A percentile compares a stretch with the other conserved stretches of the same genome.
phyloP scores from a whole-genome alignment of 1,284 basidiomycete genomes.

The Fomitopsis schrenkii region DNA sequence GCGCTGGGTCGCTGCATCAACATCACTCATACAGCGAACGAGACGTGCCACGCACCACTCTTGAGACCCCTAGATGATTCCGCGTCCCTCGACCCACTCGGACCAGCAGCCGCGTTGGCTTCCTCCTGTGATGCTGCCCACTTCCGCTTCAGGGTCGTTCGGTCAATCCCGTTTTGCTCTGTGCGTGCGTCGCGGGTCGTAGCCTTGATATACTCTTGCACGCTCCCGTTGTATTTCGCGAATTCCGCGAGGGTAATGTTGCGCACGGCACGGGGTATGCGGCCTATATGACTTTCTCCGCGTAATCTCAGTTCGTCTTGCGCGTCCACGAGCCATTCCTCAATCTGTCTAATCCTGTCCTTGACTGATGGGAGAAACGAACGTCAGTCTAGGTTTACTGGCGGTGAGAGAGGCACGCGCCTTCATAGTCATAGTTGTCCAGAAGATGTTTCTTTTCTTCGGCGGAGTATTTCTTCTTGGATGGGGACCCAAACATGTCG shows the following conservation, averaged over 20 bases:
- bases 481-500: constrained; percentile 6
- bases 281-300: constrained; percentile 69
- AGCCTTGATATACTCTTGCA: constrained; percentile 62
- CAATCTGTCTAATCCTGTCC: constrained; percentile 64
- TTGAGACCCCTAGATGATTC: constrained; percentile 51
- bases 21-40: background rate
- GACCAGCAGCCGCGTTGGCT: constrained; percentile 20
- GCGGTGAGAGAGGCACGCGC: constrained; percentile 21
- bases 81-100: constrained; percentile 21
- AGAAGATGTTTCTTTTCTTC: constrained; percentile 75
- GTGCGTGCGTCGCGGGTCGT: constrained; percentile 50
- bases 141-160: constrained; percentile 66
- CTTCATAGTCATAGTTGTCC: constrained; percentile 76
- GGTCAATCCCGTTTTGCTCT: constrained; percentile 54
- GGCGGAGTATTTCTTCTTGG: constrained; percentile 31
- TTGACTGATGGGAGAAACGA: constrained; percentile 42
- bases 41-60: constrained; percentile 42
- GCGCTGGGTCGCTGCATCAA: constrained; percentile 36
- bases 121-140: constrained; percentile 62
- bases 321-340: constrained; percentile 65
- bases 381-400: constrained; percentile 7
- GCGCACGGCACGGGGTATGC: constrained; percentile 70
- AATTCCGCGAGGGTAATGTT: constrained; percentile 72
- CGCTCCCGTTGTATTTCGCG: constrained; percentile 71
- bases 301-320: constrained; percentile 67